Conservation (phyloP, 805 yeast genomes). For the Saturnispora galanensis region DNA sequence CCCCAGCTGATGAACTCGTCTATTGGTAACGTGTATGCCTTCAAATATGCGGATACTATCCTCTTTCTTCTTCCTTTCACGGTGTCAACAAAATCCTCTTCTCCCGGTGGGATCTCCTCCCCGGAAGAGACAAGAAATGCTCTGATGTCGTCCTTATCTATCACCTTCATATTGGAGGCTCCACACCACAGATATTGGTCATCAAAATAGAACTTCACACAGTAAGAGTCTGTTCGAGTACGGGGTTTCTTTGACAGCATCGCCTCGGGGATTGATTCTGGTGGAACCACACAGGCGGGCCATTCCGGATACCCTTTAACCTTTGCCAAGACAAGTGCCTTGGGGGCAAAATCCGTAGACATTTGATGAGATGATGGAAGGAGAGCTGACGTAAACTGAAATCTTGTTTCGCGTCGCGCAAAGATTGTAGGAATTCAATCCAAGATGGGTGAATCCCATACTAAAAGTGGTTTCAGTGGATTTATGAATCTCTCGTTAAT, state of each 20-base stretch:
- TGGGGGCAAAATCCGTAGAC: conserved; percentile 1
- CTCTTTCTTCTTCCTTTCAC: conserved; percentile 16
- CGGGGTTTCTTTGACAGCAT: conserved; percentile 45
- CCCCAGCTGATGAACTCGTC: conserved; percentile 37
- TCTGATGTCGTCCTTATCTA: conserved; percentile 34
- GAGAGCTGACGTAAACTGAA: not conserved
- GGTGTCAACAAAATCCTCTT: conserved; percentile 3
- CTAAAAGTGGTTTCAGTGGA: no score
- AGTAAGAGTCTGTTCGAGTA: conserved; percentile 26
- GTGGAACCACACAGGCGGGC: conserved; percentile 78
- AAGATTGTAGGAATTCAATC: no score
- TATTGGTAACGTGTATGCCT: conserved; percentile 35
- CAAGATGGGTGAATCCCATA: no score
- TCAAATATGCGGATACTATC: conserved; percentile 24
- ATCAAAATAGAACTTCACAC: conserved; percentile 61
- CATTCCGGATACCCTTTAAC: conserved; percentile 83
- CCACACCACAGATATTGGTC: conserved; percentile 65
- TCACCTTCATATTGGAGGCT: conserved; percentile 37
- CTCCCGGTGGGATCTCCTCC: conserved; percentile 20
- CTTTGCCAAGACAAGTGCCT: conserved; percentile 64
- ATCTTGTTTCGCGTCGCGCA: not conserved
- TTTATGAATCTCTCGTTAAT: no score
- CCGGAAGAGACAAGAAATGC: conserved; percentile 21
- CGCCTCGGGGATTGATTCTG: conserved; percentile 47
- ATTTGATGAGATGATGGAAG: not conserved